Evolutionary conservation across 495 filamentous ascomycete species (phyloP), one percentile per base, ranked within the genome.

Genomic region (Neurospora sp.): DNA sequence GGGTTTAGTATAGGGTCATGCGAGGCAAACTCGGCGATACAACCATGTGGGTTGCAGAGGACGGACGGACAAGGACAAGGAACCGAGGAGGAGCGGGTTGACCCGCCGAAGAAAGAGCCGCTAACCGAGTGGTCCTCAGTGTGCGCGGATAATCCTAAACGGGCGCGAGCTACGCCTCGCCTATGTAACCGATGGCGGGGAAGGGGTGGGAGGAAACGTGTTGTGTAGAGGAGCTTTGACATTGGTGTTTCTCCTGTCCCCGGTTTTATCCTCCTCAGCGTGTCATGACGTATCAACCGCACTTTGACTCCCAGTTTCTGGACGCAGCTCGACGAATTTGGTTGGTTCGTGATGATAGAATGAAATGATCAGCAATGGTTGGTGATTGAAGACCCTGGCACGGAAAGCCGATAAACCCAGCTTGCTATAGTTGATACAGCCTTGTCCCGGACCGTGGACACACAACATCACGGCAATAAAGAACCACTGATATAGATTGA

Each of bases 101-200:
- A 69, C 71, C 78, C 78, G 78, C 71, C 35, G 45, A 10, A 72
- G 53, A 37, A 74, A 75, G 73, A 76, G 76, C 77, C 75, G 74
- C 74, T 80, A 74, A 80, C 78, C 78, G 77, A 74, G 44, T 68
- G 48, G 59, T 18, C 42, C 70, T 71, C 76, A 75, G 76, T 79
- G 74, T 77, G 78, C 77, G 78, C 77, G 70, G 45, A 72, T 42
- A 45, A 48, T 70, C 68, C 10, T 35, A 76, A 76, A 76, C 72
- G 74, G 45, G 16, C 20, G 48, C 20, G 35, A 72, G 48, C 73
- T 75, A 75, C 70, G 41, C 38, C 71, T 80, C 73, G 77, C 73
- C 73, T 75, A 76, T 74, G 74, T 73, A 61, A 59, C 22, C 53
- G 53, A 61, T 61, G 53, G 53, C 27, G 27, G 53, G 53, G 53